Evolutionary conservation across 2,329 filamentous ascomycete genomes (phyloP).

Genomic region (Aureobasidium sp.): DNA sequence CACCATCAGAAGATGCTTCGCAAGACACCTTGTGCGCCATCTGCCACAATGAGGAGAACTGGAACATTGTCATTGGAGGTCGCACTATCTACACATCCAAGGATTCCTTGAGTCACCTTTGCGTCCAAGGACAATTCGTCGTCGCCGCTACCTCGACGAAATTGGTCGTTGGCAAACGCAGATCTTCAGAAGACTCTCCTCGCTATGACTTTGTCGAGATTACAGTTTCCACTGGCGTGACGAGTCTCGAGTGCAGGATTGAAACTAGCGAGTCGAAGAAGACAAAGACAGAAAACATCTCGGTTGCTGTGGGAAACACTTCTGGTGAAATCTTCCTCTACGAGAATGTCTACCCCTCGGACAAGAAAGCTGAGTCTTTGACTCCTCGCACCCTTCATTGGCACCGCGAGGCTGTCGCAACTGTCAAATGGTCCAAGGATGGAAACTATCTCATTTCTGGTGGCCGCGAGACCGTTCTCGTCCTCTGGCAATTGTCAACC

Average conservation of each 20-base stretch:
- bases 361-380: constrained; percentile 21
- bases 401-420: constrained; percentile 77
- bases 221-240: constrained; percentile 54
- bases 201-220: constrained; percentile 47
- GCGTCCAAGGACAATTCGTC: constrained; percentile 48
- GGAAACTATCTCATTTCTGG: constrained; percentile 96
- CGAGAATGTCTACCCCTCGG: constrained; percentile 35
- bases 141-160: constrained; percentile 47
- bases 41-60: constrained; percentile 27
- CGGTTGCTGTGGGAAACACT: constrained; percentile 70
- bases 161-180: constrained; percentile 54
- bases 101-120: constrained; percentile 30
- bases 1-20: constrained; percentile 25
- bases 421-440: constrained; percentile 87
- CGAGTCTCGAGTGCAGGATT: constrained; percentile 56
- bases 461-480: constrained; percentile 79
- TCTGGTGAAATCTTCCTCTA: constrained; percentile 77
- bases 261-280: constrained; percentile 26
- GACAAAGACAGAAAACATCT: constrained; percentile 44
- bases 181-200: constrained; percentile 20
- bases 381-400: constrained; percentile 70
- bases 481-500: constrained; percentile 90
- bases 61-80: constrained; percentile 33
- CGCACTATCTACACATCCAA: constrained; percentile 32
- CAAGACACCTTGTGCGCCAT: constrained; percentile 35